Conservation (phyloP, 148 eudicot genomes). For the Polygonum aviculare region DNA sequence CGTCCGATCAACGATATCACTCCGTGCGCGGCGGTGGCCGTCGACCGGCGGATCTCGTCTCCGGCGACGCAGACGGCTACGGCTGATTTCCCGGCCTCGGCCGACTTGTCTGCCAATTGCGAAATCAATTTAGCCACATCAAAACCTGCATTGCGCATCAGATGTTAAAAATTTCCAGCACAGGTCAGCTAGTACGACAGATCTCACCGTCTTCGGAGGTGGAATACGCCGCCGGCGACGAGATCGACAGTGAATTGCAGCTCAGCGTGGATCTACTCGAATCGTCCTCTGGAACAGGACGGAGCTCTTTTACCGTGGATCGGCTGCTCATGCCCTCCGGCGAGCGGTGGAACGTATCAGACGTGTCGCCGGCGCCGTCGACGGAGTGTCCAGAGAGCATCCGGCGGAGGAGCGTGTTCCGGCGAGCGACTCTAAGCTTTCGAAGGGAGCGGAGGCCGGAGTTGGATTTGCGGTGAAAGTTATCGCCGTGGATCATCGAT, state of each 20-base stretch:
- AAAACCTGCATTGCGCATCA: background rate
- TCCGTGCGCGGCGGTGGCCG: conserved; percentile 15
- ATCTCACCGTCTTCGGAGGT: background rate
- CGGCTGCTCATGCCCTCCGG: background rate
- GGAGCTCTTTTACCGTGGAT: background rate
- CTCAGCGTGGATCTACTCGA: background rate
- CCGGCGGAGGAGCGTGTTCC: background rate
- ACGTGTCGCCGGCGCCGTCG: background rate
- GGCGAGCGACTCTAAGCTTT: background rate
- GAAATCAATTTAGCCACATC: background rate
- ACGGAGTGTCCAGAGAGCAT: background rate
- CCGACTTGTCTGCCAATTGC: background rate
- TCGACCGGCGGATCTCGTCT: background rate
- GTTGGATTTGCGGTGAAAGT: background rate
- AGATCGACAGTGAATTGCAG: background rate
- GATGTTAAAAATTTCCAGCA: background rate
- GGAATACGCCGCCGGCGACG: background rate
- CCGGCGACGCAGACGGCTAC: background rate
- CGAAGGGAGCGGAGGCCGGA: background rate
- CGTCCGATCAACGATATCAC: conserved; percentile 22
- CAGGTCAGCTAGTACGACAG: background rate
- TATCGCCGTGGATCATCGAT: background rate
- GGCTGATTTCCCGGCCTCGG: background rate
- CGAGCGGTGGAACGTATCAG: background rate
- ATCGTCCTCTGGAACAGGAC: background rate